Evolutionary conservation across 441 rosid genomes (phyloP), one percentile per base, ranked within the genome.

Genomic region (Theobroma grandiflorum): DNA sequence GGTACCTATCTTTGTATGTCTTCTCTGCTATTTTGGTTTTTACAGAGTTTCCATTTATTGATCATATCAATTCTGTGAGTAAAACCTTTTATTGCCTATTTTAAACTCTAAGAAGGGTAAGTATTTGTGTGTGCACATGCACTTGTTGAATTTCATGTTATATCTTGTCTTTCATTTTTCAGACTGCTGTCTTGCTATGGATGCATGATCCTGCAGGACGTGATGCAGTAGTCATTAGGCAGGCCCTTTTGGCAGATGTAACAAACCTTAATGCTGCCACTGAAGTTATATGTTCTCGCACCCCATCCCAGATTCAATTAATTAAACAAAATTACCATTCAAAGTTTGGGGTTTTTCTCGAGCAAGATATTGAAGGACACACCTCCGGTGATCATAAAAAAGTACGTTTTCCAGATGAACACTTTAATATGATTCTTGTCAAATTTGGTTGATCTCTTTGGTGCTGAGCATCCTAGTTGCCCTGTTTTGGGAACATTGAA

Each of bases 161-260:
- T 65, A 12, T 2, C 14, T 18, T 12, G 12, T 58, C 18, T n/a
- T 55, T 76, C 42, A 47, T 53, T 64, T 63, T 45, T 76, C 87
- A 92, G 96, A 85, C 59, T 16, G 93, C 94, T 45, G 86, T 90
- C 68, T 82, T 88, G 78, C 88, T 92, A 1, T 92, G 96, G 96
- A 88, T 90, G 89, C 86, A 86, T 80, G 92, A 91, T 76, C 93
- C 85, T 26, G 90, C 93, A 16, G 90, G 83, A 38, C 90, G 94
- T 65, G 96, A 90, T 86, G 93, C 94, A 40, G 69, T 73, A 10
- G 83, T 86, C 62, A 61, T 87, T 50, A 87, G 79, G 87, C 79
- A 87, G 78, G 86, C 88, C 43, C 59, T 90, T 16, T 45, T 14
- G 7, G 1, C 43, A 0, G 59, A 59, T 52, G 9, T 18, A n/a